Base-by-base conservation (phyloP, 768 basidiomycete species). In the Multifurca ochricompacta region DNA sequence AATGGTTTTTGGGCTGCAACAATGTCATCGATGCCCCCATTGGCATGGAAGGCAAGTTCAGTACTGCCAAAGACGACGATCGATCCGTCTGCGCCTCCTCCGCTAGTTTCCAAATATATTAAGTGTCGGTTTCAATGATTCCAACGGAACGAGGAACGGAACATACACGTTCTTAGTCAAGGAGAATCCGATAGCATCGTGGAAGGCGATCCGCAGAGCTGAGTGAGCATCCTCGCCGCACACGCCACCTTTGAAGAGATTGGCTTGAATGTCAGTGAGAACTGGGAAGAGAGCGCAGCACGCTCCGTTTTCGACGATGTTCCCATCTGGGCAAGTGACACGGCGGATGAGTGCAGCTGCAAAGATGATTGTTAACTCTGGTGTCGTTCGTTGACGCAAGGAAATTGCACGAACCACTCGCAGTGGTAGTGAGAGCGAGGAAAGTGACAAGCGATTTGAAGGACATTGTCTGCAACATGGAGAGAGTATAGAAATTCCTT, bases 211-310 rank as follows among this genome's bases (percentile, higher is more conserved):
- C 28, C 66, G 64, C 18, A 66, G 52, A 21, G 65, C 58, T 32
- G 63, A 65, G 43, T 67, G 66, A 7, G 63, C 68, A 9, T 66
- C 65, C 41, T 69, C 68, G 23, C 63, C 64, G 52, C 70, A 70
- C 48, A 63, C 25, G 14, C 61, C 66, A 31, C 56, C 49, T 40
- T 62, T 53, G 55, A 68, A 69, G 14, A 68, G 47, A 51, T 67
- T 66, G 18, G 43, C 34, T 50, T 70, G 58, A 18, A 71, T 61
- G 54, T 71, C 68, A 8, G 67, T 65, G 9, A 63, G 57, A 53
- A 71, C 54, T 16, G 63, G 54, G 62, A 68, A 68, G 35, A 63
- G 65, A 6, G 49, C 58, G 50, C 69, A 70, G 43, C 69, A 71
- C 7, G 64, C 65, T 8, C 48, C 63, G 46, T 71, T 68, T 1